Base-by-base conservation (phyloP, 768 basidiomycete species). In the Russula abietina region DNA sequence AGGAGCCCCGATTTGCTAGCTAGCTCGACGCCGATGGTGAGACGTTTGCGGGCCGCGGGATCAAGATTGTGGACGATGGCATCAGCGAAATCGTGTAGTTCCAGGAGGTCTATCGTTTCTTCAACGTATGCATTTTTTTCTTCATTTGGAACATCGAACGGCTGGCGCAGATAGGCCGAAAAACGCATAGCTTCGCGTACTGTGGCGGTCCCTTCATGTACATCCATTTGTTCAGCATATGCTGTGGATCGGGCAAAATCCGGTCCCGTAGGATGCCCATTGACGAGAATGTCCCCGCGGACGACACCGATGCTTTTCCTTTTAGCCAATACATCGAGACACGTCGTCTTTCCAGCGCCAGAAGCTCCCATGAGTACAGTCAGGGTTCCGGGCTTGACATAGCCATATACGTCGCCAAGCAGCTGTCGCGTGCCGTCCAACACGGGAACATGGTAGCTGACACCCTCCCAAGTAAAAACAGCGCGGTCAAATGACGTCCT, bases 21-120 rank as follows among this genome's bases (percentile, higher is more conserved):
- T 9, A 96, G 80, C 72, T 95, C 93, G 59, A 95, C 93, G 61
- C 91, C 93, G 68, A 95, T 95, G 1, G 93, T 94, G 26, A 93
- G 79, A 11, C 92, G 86, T 72, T 95, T 95, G 64, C 91, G 81
- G 9, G 87, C 83, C 67, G 87, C 88, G 26, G 83, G 80, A 57
- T 78, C 80, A 39, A 89, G 78, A 66, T 81, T 84, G 71, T 83
- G 83, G 17, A 94, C 88, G 67, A 94, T 78, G 0, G 89, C 92
- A 67, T 94, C 92, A 1, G 91, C 85, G 1, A 89, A 76, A 70
- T 91, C 86, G 68, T 93, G 89, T 32, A 95, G 77, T 72, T 93
- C 93, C 32, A 93, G 79, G 16, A 94, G 79, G 69, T 91, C 85
- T 52, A 95, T 86, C 73, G 89, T 87, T 73, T 87, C 91, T 73